Evolutionary conservation across 2,329 filamentous ascomycete genomes (phyloP), one percentile per base, ranked within the genome.

Genomic region (Aspergillus aculeatinus): DNA sequence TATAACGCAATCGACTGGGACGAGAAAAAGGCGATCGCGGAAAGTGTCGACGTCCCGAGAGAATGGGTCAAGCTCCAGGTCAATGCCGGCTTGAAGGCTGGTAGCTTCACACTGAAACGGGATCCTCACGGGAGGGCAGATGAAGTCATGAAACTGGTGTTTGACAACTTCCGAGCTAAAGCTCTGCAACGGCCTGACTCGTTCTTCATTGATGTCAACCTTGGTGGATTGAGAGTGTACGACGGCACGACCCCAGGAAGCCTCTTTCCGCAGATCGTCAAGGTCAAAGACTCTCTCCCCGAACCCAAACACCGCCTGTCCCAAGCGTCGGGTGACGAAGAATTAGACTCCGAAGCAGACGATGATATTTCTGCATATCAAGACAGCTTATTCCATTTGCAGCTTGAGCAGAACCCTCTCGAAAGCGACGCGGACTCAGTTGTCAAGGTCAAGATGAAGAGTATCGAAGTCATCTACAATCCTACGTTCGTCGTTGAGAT

Each of bases 1-100:
- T 99, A 98, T 75, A 89, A 96, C 67, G 96, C 92, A 53, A 99
- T 99, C 69, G 95, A 98, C 70, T 99, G 94, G 88, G 91, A 99
- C 63, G 95, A 99, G 76, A 98, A 97, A 80, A 88, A 93, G 61
- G 91, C 90, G 2, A 83, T 99, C 44, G 84, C 92, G 0, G 92
- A 96, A 66, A 89, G 90, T 48, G 88, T 99, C 3, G 95, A 99
- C 67, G 82, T 92, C 33, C 96, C 96, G 0, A 87, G 91, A 57
- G 95, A 99, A 68, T 92, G 92, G 10, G 84, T 99, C 70, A 97
- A 98, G 76, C 83, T 98, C 74, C 91, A 97, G 72, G 81, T 99
- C 52, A 92, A 98, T 72, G 89, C 95, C 53, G 94, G 91, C 58
- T 86, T 99, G n/a, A 90, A 91, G 64, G 96, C 94, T 0, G 95